Conservation (phyloP, 2,329 filamentous ascomycete genomes). For the Penicillium rolfsii region DNA sequence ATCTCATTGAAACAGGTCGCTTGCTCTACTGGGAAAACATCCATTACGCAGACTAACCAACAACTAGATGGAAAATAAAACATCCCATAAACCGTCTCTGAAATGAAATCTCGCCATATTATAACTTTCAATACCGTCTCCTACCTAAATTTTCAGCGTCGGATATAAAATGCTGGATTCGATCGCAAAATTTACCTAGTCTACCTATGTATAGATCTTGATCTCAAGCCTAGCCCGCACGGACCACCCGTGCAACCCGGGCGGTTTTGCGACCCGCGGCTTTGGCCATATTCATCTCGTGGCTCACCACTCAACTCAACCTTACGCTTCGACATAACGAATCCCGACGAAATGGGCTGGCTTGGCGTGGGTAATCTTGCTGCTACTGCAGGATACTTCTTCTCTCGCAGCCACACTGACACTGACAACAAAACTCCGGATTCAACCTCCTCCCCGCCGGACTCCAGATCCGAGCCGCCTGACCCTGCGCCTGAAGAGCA, state of each 20-base stretch:
- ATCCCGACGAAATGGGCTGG: constrained; percentile 46
- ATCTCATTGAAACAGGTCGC: too few species aligned
- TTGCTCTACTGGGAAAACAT: too few species aligned
- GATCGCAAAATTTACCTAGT: not conserved
- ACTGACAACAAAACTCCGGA: constrained; percentile 37
- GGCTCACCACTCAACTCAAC: not conserved
- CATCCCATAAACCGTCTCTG: not conserved
- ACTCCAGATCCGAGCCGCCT: constrained; percentile 23
- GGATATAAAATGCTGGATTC: not conserved
- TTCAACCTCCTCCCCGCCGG: constrained; percentile 20
- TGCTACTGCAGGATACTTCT: constrained; percentile 44
- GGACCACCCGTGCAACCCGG: constrained; percentile 15
- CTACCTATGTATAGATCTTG: not conserved
- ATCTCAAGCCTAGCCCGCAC: constrained; percentile 15
- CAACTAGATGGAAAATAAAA: not conserved
- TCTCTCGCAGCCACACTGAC: constrained; percentile 45
- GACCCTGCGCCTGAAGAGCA: constrained; percentile 18
- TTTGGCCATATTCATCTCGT: not conserved
- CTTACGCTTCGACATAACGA: constrained; percentile 4
- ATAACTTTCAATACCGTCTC: not conserved
- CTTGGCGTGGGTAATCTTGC: constrained; percentile 45
- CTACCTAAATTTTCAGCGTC: too few species aligned
- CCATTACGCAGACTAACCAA: not conserved
- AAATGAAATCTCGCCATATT: not conserved
- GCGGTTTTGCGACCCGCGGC: constrained; percentile 18